phyloP scores from a whole-genome alignment of 2,329 filamentous ascomycete species.

The Cytospora chrysosperma region DNA sequence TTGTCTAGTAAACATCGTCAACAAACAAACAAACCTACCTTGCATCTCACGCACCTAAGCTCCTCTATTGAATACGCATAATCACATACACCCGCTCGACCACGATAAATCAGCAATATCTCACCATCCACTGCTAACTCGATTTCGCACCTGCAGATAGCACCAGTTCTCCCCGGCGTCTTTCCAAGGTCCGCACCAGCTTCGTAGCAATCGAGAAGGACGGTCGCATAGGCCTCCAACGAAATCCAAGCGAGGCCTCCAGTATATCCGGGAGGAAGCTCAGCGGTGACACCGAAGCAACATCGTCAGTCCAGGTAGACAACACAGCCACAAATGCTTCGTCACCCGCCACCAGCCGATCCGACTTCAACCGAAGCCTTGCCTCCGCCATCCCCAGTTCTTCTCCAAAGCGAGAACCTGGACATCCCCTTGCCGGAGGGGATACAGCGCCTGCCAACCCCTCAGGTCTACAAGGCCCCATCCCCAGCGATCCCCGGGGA shows the following conservation, averaged over 20 bases:
- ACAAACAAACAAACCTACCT: not conserved
- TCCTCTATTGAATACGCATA: not conserved
- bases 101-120: not conserved
- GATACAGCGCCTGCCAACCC: not conserved
- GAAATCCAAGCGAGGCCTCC: constrained; percentile 45
- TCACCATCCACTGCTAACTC: constrained; percentile 6
- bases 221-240: constrained; percentile 54
- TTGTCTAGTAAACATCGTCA: not conserved
- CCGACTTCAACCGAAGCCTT: constrained; percentile 10
- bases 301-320: constrained; percentile 40
- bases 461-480: not conserved
- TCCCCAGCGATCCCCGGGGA: not conserved
- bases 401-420: constrained; percentile 33
- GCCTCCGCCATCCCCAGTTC: constrained; percentile 15
- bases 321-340: constrained; percentile 34
- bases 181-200: constrained; percentile 73
- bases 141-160: constrained; percentile 29
- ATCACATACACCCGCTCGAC: not conserved
- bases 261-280: constrained; percentile 37
- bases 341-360: not conserved
- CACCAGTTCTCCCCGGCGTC: constrained; percentile 58
- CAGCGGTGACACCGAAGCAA: constrained; percentile 40
- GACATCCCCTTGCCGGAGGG: constrained; percentile 36
- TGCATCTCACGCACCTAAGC: not conserved
- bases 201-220: constrained; percentile 73